Conservation (phyloP, 2,329 filamentous ascomycete genomes). For the Fusarium hainanense region DNA sequence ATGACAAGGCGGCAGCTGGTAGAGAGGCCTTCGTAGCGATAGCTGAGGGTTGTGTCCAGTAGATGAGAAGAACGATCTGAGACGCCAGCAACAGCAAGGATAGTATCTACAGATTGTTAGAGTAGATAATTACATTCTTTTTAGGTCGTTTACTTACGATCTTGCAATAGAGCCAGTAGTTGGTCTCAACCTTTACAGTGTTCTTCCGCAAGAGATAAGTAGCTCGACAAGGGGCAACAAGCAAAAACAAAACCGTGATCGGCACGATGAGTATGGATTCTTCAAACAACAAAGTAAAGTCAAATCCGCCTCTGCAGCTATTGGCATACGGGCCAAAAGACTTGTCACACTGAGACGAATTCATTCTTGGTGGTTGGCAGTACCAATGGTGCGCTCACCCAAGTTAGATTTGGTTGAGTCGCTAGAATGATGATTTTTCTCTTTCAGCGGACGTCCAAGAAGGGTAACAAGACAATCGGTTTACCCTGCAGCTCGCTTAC, state of each 20-base stretch:
- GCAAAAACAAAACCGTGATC: constrained; percentile 43
- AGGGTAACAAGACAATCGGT: background rate
- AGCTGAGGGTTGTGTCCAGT: constrained; percentile 20
- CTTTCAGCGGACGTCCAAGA: background rate
- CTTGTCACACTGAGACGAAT: constrained; percentile 23
- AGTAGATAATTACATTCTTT: accelerated
- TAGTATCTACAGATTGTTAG: constrained; percentile 26
- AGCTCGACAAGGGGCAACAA: constrained; percentile 41
- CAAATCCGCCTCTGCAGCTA: constrained; percentile 56
- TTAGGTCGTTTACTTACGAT: constrained; percentile 21
- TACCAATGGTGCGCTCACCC: background rate
- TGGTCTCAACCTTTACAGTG: constrained; percentile 34
- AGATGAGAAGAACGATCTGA: constrained; percentile 25
- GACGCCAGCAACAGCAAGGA: constrained; percentile 18
- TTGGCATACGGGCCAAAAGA: constrained; percentile 38
- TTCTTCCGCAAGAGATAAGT: constrained; percentile 36
- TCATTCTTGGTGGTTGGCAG: constrained; percentile 3
- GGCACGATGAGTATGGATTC: constrained; percentile 49
- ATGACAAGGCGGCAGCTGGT: constrained; percentile 12
- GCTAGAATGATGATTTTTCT: background rate
- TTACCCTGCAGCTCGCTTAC: constrained; percentile 6
- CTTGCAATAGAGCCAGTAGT: constrained; percentile 32
- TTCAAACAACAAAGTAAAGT: constrained; percentile 61
- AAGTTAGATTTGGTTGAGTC: background rate
- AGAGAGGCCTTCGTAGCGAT: constrained; percentile 25